phyloP scores from a whole-genome alignment of 23 red algal species.

The Gracilaria gracilis region DNA sequence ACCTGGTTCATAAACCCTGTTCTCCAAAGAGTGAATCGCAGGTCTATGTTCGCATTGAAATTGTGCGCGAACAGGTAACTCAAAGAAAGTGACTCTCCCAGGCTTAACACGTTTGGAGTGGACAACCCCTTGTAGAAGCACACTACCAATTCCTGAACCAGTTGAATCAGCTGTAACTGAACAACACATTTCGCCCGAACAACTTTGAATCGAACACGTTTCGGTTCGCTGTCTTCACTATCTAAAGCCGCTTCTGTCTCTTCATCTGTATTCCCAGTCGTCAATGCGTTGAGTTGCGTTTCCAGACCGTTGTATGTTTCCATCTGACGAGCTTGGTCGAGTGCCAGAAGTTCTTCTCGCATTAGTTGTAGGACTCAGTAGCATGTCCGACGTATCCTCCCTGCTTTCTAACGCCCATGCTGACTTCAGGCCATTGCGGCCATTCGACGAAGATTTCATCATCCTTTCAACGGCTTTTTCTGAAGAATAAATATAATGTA shows the following conservation, averaged over 20 bases:
- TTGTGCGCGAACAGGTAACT: slow-evolving; percentile 89
- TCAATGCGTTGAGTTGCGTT: slow-evolving; percentile 31
- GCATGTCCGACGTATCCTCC: not conserved
- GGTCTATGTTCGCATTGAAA: slow-evolving; percentile 89
- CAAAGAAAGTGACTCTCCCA: slow-evolving; percentile 55
- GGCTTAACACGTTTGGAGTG: slow-evolving; percentile 59
- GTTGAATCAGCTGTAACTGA: slow-evolving; percentile 88
- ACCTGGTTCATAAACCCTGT: slow-evolving; percentile 99
- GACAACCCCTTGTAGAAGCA: slow-evolving; percentile 69
- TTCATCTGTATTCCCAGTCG: not conserved
- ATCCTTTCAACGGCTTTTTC: slow-evolving; percentile 45
- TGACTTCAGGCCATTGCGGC: not conserved
- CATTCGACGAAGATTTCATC: not conserved
- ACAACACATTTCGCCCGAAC: slow-evolving; percentile 97
- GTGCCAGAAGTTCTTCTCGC: slow-evolving; percentile 22
- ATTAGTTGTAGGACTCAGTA: not conserved
- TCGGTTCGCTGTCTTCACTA: slow-evolving; percentile 19
- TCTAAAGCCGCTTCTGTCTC: not conserved
- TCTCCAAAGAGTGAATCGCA: slow-evolving; percentile 90
- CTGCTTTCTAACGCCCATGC: not conserved
- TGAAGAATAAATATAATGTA: slow-evolving; percentile 62
- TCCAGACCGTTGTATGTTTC: not conserved
- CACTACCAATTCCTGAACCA: slow-evolving; percentile 84
- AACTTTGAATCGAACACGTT: slow-evolving; percentile 78
- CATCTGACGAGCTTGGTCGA: slow-evolving; percentile 15